Conservation (phyloP, 2,329 filamentous ascomycete genomes). For the Penicillium sp. region DNA sequence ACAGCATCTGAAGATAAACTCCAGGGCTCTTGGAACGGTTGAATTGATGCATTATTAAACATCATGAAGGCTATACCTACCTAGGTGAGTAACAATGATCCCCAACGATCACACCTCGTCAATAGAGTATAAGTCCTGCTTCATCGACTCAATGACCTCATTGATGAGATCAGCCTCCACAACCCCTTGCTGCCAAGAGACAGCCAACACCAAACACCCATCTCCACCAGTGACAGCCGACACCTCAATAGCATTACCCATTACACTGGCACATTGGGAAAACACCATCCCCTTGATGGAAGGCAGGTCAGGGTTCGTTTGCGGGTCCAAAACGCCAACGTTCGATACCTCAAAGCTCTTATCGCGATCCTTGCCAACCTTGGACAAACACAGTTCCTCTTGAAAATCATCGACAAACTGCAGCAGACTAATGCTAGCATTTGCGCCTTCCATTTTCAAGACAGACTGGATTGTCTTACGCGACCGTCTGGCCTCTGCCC, state of each 20-base stretch:
- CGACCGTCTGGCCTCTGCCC: constrained; percentile 34
- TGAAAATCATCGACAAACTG: constrained; percentile 42
- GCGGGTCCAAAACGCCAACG: constrained; percentile 38
- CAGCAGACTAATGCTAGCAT: constrained; percentile 39
- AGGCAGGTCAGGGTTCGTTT: constrained; percentile 16
- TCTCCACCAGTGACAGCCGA: constrained; percentile 47
- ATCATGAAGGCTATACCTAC: background rate
- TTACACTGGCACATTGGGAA: constrained; percentile 44
- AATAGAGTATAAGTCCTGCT: constrained; percentile 16
- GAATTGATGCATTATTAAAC: background rate
- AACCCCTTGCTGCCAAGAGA: constrained; percentile 43
- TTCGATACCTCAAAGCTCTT: constrained; percentile 49
- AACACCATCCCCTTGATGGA: constrained; percentile 45
- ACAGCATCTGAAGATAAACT: background rate
- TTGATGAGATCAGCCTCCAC: constrained; percentile 30
- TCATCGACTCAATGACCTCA: constrained; percentile 16
- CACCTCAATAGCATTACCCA: constrained; percentile 39
- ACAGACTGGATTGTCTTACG: constrained; percentile 29
- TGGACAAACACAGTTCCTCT: constrained; percentile 35
- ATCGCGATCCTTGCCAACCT: constrained; percentile 40
- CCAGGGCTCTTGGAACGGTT: background rate
- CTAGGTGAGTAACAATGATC: background rate
- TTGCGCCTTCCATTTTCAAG: constrained; percentile 29
- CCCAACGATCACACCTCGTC: background rate
- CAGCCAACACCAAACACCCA: constrained; percentile 41